Percentiles rank a stretch among this genome's conserved stretches.
Conservation (phyloP, 345 rosid species). For the Raphanus raphanistrum region DNA sequence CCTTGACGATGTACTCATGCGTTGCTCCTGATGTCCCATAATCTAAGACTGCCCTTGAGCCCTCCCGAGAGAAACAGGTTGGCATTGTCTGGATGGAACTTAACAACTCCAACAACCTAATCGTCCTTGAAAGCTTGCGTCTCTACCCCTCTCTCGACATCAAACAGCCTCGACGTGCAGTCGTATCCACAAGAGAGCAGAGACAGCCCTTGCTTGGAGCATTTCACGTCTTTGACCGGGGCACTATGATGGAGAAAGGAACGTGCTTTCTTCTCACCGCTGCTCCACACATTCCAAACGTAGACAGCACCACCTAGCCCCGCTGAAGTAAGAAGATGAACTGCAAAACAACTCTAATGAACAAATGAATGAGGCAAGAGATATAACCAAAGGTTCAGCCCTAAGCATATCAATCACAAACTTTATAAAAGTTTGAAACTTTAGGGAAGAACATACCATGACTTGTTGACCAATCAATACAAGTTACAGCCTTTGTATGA, state of each 20-base stretch:
- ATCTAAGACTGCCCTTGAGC: slow-evolving; percentile 63
- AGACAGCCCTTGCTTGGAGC: slow-evolving; percentile 57
- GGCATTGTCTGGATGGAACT: slow-evolving; percentile 61
- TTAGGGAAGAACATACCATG: slow-evolving; percentile 49
- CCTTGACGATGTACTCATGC: slow-evolving; percentile 55
- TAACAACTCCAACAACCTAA: slow-evolving; percentile 60
- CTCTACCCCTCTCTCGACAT: slow-evolving; percentile 75
- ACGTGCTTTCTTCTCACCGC: slow-evolving; percentile 56
- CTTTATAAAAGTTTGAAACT: background rate
- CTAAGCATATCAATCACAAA: background rate
- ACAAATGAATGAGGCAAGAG: slow-evolving; percentile 47
- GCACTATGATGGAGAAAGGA: slow-evolving; percentile 55
- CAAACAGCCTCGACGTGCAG: slow-evolving; percentile 62
- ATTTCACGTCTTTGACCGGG: slow-evolving; percentile 76
- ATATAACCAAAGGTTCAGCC: no score
- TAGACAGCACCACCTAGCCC: slow-evolving; percentile 68
- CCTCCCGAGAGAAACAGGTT: slow-evolving; percentile 87
- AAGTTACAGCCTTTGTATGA: slow-evolving; percentile 71
- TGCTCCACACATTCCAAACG: slow-evolving; percentile 88
- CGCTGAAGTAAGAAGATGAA: slow-evolving; percentile 90
- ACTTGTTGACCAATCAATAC: slow-evolving; percentile 69
- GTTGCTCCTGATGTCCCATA: slow-evolving; percentile 76
- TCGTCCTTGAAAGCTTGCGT: slow-evolving; percentile 67
- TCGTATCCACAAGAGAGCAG: slow-evolving; percentile 86
- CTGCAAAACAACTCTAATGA: slow-evolving; percentile 60